Conservation (phyloP, 2,329 filamentous ascomycete species). For the Botryotinia convoluta region DNA sequence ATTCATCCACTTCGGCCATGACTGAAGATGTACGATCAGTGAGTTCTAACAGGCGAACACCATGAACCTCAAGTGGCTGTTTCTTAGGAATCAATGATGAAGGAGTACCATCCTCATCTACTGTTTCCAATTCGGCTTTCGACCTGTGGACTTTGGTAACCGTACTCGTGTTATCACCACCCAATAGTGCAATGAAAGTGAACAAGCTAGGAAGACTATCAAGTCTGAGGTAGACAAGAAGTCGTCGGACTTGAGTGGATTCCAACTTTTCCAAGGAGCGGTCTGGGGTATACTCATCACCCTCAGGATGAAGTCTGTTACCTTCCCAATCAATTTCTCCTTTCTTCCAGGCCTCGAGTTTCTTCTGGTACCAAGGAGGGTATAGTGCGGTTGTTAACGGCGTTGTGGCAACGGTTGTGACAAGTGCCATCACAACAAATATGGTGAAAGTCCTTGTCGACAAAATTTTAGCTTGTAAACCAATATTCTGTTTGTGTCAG, state of each 20-base stretch:
- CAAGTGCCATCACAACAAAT: constrained; percentile 88
- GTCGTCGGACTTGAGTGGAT: constrained; percentile 53
- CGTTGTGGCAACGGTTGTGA: constrained; percentile 82
- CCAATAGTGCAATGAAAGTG: constrained; percentile 76
- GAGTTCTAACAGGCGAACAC: constrained; percentile 80
- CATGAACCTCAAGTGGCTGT: constrained; percentile 50
- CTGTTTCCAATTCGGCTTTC: constrained; percentile 36
- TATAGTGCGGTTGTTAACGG: constrained; percentile 73
- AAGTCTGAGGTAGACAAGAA: constrained; percentile 79
- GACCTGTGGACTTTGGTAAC: constrained; percentile 39
- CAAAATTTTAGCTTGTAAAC: constrained; percentile 77
- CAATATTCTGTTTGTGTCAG: constrained; percentile 59
- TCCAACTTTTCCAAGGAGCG: constrained; percentile 49
- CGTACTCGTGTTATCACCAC: constrained; percentile 46
- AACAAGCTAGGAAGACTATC: constrained; percentile 82
- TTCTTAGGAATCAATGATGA: constrained; percentile 30
- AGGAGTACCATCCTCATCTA: constrained; percentile 30
- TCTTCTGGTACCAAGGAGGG: constrained; percentile 72
- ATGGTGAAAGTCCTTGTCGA: constrained; percentile 84
- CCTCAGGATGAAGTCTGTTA: constrained; percentile 43
- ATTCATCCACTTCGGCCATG: constrained; percentile 83
- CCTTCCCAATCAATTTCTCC: constrained; percentile 91
- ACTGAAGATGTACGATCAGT: constrained; percentile 92
- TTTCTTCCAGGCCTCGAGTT: constrained; percentile 70
- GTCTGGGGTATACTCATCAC: constrained; percentile 39